Conservation (phyloP, 805 yeast species). For the Candida silvicultrix region DNA sequence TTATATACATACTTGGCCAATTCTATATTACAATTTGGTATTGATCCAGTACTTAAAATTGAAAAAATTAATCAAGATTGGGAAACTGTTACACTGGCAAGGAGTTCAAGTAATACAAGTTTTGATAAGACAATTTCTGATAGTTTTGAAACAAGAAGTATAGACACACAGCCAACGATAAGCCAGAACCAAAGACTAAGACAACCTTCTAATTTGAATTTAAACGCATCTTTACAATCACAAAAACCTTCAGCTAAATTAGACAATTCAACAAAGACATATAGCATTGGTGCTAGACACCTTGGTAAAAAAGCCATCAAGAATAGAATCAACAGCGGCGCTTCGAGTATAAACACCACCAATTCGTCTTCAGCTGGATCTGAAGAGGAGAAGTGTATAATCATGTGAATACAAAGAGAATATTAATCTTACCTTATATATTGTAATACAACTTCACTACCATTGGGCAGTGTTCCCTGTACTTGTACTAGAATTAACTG, state of each 20-base stretch:
- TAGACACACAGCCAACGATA: not conserved
- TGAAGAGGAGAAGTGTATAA: not conserved
- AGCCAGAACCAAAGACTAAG: not conserved
- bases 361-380: not conserved
- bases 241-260: not conserved
- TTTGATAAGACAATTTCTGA: not conserved
- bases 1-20: constrained; percentile 65
- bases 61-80: constrained; percentile 18
- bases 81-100: not conserved
- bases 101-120: not conserved
- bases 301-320: not conserved
- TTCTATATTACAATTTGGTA: constrained; percentile 47
- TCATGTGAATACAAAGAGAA: not conserved
- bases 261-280: not conserved
- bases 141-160: not conserved
- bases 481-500: no score
- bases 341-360: not conserved
- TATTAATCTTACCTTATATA: no score
- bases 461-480: no score
- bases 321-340: not conserved
- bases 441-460: no score
- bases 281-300: not conserved
- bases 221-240: not conserved
- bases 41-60: constrained; percentile 32
- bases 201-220: not conserved